Evolutionary conservation across 257 asterid genomes (phyloP).

Genomic region (Cinchona pubescens): DNA sequence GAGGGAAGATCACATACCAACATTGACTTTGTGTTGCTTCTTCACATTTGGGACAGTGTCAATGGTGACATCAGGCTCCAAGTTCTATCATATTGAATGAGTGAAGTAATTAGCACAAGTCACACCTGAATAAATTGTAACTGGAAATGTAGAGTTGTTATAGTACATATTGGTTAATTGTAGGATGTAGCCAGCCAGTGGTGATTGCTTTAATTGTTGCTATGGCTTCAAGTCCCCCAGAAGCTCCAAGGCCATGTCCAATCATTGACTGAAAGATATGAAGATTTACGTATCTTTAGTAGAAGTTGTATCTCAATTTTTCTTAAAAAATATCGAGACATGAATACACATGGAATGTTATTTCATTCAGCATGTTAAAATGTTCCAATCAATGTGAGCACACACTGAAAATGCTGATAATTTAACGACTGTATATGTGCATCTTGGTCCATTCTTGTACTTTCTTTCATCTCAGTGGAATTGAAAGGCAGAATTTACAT

Average conservation of each 20-base stretch:
- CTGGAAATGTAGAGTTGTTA: not conserved
- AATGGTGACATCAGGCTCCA: slow-evolving; percentile 28
- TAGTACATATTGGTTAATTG: slow-evolving; percentile 72
- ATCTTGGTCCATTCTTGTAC: not conserved
- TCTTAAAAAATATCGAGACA: not conserved
- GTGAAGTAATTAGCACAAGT: not conserved
- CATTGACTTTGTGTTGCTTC: slow-evolving; percentile 58
- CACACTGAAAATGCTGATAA: not conserved
- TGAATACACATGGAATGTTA: not conserved
- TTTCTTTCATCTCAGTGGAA: not conserved
- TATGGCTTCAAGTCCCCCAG: slow-evolving; percentile 89
- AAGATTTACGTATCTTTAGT: not conserved
- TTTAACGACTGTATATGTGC: not conserved
- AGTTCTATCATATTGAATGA: slow-evolving; percentile 15
- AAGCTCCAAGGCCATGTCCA: slow-evolving; percentile 92
- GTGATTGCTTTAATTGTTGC: slow-evolving; percentile 83
- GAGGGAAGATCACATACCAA: slow-evolving; percentile 45
- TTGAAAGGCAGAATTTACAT: not conserved
- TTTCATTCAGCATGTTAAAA: not conserved
- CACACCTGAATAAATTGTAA: not conserved
- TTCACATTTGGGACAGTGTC: slow-evolving; percentile 67
- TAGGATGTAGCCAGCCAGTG: slow-evolving; percentile 93
- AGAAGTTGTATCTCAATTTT: not conserved
- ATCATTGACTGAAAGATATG: slow-evolving; percentile 68
- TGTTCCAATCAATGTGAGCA: not conserved